Base-by-base conservation (phyloP, 2,329 filamentous ascomycete species). In the Hypoxylon rubiginosum region DNA sequence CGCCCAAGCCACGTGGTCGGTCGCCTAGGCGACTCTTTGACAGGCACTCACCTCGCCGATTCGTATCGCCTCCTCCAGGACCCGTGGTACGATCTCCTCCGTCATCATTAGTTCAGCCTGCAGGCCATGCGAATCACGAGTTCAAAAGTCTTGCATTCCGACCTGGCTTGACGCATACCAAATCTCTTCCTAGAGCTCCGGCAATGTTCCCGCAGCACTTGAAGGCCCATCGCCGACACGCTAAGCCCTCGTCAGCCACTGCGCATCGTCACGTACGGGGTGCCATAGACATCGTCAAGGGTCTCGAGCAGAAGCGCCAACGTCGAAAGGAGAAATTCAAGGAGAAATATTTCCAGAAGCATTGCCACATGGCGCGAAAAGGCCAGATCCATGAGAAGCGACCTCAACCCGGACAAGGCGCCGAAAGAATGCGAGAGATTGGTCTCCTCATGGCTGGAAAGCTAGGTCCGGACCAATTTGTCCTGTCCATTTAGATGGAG, bases 281-380 rank as follows among this genome's bases (percentile, higher is more conserved):
- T n/a, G 94, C 96, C 36, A 97, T 99, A 71, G 96, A 98, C 79
- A 99, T 97, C 67, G 92, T 97, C 80, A 97, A 97, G 79, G 96
- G 96, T 8, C 87, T 99, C 1, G 96, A 99, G 82, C 91, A 92
- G 80, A 98, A 97, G 83, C 91, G 94, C 26, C 92, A 96, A 82
- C 90, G 96, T 70, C 92, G 96, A 72, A 94, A 92, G 81, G 94
- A 98, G 80, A 97, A 97, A 80, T 92, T 94, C 75, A 73, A 75
- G 57, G 76, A 78, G 60, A 92, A 93, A 77, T 87, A 91, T 71
- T 91, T 92, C 77, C 91, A 94, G 74, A 96, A 97, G 78, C 91
- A 95, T 76, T 97, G 92, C 82, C 91, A 93, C 77, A 92, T 93
- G 74, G 91, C 90, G 62, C 89, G 90, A 69, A 94, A 93, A 75